Base-by-base conservation (phyloP, 2,329 filamentous ascomycete genomes). In the Penicillium sp. region DNA sequence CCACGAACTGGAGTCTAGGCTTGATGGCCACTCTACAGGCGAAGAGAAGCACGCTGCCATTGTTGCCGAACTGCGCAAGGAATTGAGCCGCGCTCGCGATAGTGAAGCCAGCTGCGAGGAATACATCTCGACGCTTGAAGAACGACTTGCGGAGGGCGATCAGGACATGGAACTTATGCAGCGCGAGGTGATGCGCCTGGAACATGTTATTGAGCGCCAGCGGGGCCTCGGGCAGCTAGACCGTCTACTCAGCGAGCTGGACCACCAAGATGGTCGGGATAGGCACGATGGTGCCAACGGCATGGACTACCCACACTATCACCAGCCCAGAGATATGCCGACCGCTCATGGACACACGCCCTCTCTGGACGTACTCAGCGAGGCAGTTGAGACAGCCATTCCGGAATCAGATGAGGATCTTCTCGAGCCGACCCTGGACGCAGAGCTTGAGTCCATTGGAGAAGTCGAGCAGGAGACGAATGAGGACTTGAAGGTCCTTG, bases 141-240 rank as follows among this genome's bases (percentile, higher is more conserved):
- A 97, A 75, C 88, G 93, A 23, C 82, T 99, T 9, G 94, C 94
- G 0, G 94, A 99, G 74, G 88, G 93, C 3, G 94, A 99, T 67
- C 93, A 97, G 72, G 94, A 99, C 69, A 86, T 90, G 60, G 94
- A 97, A 71, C 79, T 97, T 57, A 97, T 99, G 93, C 91, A 96
- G 72, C 90, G 93, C 35, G 94, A 99, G 68, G 90, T 99, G 60
- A 90, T 97, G 67, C 86, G 93, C 34, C 80, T 99, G 13, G 94
- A 97, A 73, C 90, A 96, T 72, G 91, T 99, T 8, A 86, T 99
- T 49, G 93, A 97, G 73, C 89, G 95, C 46, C 94, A 99, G 73
- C 85, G 94, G 56, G 97, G 92, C 70, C 84, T 99, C 4, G 94
- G 94, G 39, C 96, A 97, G 73, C 83, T 99, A 4, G 94, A 99